Evolutionary conservation across 805 yeast genomes (phyloP), one percentile per base, ranked within the genome.

Genomic region (Pichia insulana): DNA sequence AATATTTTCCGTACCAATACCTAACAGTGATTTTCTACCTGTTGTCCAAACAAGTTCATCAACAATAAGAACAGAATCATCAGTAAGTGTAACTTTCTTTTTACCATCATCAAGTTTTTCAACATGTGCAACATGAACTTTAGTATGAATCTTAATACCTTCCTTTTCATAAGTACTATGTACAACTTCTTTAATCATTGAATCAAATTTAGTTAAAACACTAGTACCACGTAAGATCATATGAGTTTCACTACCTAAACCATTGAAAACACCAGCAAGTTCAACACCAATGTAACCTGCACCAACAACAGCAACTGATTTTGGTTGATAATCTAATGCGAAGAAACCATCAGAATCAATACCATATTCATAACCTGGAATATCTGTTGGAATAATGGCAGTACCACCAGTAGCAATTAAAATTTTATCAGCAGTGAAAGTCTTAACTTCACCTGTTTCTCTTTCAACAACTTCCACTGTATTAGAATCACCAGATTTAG

Each of bases 271-370:
- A 49, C 98, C 98, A 7, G 97, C 83, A 40, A 92, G 74, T 68
- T 92, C 99, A 37, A 88, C 83, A 44, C 96, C 97, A 60, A 92
- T 92, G 67, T 92, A 92, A 35, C 99, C 99, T 31, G 96, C 96
- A 54, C 99, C 99, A 11, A 92, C 96, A 47, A 92, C 73, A 2
- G 94, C 97, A 25, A 90, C 97, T 38, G 80, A 73, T 64, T 87
- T 81, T 40, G 99, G 98, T 65, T 89, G 97, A 38, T 66, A 57
- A 46, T 74, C 80, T 51, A 92, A 69, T 49, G 74, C 76, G 58
- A 92, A 92, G 62, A 92, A 92, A 0, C 96, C 96, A 61, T 92
- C 95, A 17, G 96, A 86, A 41, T 83, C 78, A 47, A 78, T 80
- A 45, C 96, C 97, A 45, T 72, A 69, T 56, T 88, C 92, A 39